phyloP scores from a whole-genome alignment of 1,139 yeast species.

The Candida pseudoviswanathii region DNA sequence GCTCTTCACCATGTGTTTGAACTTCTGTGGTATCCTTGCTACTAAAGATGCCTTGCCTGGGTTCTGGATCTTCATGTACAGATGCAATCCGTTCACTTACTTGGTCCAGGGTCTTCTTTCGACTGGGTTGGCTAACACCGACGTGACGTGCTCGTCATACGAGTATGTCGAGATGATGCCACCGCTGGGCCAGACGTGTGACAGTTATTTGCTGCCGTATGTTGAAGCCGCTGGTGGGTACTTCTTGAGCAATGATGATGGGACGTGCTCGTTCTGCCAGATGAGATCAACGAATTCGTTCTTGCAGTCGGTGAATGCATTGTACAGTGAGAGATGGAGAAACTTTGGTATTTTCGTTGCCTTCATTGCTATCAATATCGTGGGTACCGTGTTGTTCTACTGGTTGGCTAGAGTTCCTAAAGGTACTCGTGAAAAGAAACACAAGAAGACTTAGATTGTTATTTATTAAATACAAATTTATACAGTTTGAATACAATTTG shows the following conservation, averaged over 20 bases:
- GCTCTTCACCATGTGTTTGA: constrained; percentile 31
- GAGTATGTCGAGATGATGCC: constrained; percentile 31
- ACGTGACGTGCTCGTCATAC: constrained; percentile 24
- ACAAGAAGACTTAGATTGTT: background rate
- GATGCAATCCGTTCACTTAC: constrained; percentile 69
- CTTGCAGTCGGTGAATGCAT: constrained; percentile 44
- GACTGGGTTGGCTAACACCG: constrained; percentile 26
- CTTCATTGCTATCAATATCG: constrained; percentile 52
- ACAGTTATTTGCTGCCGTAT: constrained; percentile 49
- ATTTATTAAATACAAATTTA: background rate
- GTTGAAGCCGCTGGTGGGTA: constrained; percentile 52
- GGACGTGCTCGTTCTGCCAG: constrained; percentile 53
- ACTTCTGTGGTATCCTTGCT: constrained; percentile 38
- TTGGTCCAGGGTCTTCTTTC: constrained; percentile 40
- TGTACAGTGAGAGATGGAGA: constrained; percentile 63
- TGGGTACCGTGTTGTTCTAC: constrained; percentile 56
- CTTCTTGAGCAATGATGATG: constrained; percentile 35
- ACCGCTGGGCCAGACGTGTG: constrained; percentile 56
- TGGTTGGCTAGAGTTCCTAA: constrained; percentile 78
- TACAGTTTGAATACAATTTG: background rate
- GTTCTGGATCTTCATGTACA: constrained; percentile 56
- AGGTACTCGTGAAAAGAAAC: constrained; percentile 27
- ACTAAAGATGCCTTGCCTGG: constrained; percentile 28
- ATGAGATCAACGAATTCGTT: constrained; percentile 52
- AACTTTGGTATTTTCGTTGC: constrained; percentile 59